Evolutionary conservation across 1,284 basidiomycete species (phyloP).

Genomic region (Tremellales sp.): DNA sequence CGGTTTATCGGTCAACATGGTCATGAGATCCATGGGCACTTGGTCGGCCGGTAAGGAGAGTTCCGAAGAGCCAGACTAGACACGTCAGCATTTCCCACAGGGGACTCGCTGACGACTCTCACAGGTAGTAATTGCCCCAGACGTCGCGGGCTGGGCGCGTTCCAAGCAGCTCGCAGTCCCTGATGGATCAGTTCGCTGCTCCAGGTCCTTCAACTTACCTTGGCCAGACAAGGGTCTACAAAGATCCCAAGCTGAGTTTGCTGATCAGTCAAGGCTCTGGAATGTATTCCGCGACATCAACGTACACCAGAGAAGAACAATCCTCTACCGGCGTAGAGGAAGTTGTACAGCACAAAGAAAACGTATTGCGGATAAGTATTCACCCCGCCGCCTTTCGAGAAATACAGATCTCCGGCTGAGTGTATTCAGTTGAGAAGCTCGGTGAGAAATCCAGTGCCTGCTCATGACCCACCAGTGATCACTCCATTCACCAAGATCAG

Average conservation of each 20-base stretch:
- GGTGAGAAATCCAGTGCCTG: too few species aligned
- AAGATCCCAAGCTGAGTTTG: slow-evolving; percentile 12
- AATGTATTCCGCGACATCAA: not conserved
- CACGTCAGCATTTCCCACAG: too few species aligned
- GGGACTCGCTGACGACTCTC: too few species aligned
- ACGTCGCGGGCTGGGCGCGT: too few species aligned
- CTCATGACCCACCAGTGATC: slow-evolving; percentile 11
- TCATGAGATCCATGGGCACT: too few species aligned
- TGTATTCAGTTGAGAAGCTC: not conserved
- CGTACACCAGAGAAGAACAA: slow-evolving; percentile 21
- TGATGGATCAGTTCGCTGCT: too few species aligned
- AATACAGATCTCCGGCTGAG: slow-evolving; percentile 18
- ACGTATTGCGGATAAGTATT: slow-evolving; percentile 8
- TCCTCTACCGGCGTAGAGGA: slow-evolving; percentile 26
- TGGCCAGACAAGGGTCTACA: slow-evolving; percentile 19
- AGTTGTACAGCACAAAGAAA: slow-evolving; percentile 21
- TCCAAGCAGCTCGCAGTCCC: too few species aligned
- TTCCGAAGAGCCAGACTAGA: too few species aligned
- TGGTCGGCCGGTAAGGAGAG: too few species aligned
- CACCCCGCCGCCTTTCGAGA: slow-evolving; percentile 16
- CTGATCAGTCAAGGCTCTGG: not conserved
- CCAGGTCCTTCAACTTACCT: slow-evolving; percentile 3
- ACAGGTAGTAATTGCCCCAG: too few species aligned
- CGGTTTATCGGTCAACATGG: too few species aligned
- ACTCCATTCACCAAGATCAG: slow-evolving; percentile 22